Percentiles rank a stretch among this genome's conserved stretches.
phyloP scores from a whole-genome alignment of 345 rosid species.

The Hibiscus mutabilis region DNA sequence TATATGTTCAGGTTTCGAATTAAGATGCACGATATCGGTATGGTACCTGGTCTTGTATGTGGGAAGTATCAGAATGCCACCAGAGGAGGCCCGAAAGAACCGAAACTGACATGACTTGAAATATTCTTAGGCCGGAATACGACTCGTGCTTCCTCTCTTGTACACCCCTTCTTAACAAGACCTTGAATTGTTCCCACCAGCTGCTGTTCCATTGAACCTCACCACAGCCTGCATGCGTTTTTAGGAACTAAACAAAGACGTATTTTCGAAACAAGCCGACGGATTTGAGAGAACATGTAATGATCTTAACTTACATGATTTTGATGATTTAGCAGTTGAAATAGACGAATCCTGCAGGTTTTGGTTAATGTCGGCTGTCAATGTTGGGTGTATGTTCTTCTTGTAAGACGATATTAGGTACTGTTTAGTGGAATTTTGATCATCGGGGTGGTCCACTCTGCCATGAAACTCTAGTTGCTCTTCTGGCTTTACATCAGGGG shows the following conservation, averaged over 20 bases:
- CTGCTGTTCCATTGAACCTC: conserved; percentile 63
- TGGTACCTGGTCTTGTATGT: conserved; percentile 83
- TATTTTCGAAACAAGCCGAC: too few relatives aligned
- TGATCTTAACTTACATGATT: conserved; percentile 28
- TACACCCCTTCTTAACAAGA: conserved; percentile 61
- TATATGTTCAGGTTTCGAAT: background rate
- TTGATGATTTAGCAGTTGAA: conserved; percentile 2
- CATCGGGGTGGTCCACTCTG: conserved; percentile 48
- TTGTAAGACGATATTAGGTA: conserved; percentile 48
- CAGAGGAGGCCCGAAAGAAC: conserved; percentile 78
- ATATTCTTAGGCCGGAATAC: conserved; percentile 67
- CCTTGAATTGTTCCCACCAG: conserved; percentile 82
- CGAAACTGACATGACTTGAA: conserved; percentile 80
- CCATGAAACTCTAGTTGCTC: conserved; percentile 42
- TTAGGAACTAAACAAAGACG: background rate
- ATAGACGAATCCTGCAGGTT: conserved; percentile 19
- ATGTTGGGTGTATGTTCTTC: conserved; percentile 43
- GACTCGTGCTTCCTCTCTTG: conserved; percentile 83
- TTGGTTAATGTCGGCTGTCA: conserved; percentile 50
- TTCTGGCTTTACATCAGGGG: conserved; percentile 48
- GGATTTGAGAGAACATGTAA: too few relatives aligned
- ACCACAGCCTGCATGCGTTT: conserved; percentile 10
- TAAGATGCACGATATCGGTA: background rate
- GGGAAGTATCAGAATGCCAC: conserved; percentile 71
- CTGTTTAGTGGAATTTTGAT: conserved; percentile 59